Base-by-base conservation (phyloP, 2,329 filamentous ascomycete species). In the Stromatinia cepivora region DNA sequence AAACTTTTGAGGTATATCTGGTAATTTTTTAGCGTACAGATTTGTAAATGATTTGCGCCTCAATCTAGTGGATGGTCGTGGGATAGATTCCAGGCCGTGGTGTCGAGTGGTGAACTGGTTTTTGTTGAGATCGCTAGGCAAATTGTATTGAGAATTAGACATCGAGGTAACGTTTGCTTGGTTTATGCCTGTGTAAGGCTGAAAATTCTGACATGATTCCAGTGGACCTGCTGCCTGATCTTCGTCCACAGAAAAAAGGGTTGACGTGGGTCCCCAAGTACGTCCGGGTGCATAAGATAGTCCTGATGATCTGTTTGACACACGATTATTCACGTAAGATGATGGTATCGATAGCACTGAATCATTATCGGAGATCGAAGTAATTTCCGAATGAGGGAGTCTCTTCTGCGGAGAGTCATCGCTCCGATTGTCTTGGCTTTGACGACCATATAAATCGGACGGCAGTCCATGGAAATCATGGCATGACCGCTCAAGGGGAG, bases 241-340 rank as follows among this genome's bases (percentile, higher is more conserved):
- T n/a, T 69, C 59, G 10, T 58, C 25, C 1, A 69, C 50, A 15
- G 67, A 57, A 45, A 46, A 57, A 25, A 72, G 15, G 1, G 70
- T 73, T 31, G 73, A 74, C 22, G 68, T 63, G 17, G 70, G 69
- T 25, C 72, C 71, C 68, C 72, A 72, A 15, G 73, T 71, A 56
- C 65, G 59, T 50, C 71, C 70, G 1, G n/a, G n/a, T n/a, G n/a
- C n/a, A n/a, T n/a, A n/a, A n/a, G n/a, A n/a, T n/a, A n/a, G n/a
- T n/a, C n/a, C n/a, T n/a, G 71, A 73, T 15, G 71, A 70, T 58
- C 72, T 71, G 31, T 48, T 39, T 17, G 69, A 48, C 9, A 34
- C 31, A 56, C 57, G 8, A 15, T 11, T 53, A 42, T 31, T 69
- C 46, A 31, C 42, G 56, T 72, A 39, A 52, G 20, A n/a, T 31